phyloP scores from a whole-genome alignment of 1,284 basidiomycete species.

The Malassezia brasiliensis region DNA sequence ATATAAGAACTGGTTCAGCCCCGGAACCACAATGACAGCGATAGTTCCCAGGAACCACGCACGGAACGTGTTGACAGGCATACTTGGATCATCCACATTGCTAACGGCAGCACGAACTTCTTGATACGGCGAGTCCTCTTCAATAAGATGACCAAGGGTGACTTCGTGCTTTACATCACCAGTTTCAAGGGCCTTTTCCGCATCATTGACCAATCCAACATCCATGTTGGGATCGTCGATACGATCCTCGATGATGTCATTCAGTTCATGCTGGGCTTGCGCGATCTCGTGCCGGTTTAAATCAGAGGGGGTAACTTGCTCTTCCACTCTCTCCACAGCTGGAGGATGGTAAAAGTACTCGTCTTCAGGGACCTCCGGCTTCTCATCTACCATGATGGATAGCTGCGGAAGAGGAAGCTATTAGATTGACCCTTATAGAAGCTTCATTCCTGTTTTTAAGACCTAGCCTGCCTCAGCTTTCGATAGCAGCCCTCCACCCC shows the following conservation, averaged over 20 bases:
- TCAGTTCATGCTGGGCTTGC: conserved; percentile 2
- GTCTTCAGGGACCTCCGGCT: background rate
- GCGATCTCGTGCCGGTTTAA: background rate
- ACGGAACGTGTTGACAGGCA: conserved; percentile 38
- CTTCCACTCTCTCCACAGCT: background rate
- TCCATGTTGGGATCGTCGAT: conserved; percentile 24
- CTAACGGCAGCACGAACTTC: conserved; percentile 41
- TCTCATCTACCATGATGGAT: background rate
- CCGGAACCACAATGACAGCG: conserved; percentile 27
- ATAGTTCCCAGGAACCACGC: conserved; percentile 30
- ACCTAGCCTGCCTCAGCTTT: too few relatives aligned
- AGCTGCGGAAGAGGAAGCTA: background rate
- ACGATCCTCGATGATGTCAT: conserved; percentile 3
- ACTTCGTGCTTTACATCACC: conserved; percentile 20
- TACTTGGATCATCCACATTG: conserved; percentile 36
- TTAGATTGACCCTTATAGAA: too few relatives aligned
- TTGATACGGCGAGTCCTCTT: conserved; percentile 37
- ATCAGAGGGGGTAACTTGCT: background rate
- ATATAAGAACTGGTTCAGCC: conserved; percentile 34
- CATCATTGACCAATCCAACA: conserved; percentile 8
- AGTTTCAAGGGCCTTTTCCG: conserved; percentile 17
- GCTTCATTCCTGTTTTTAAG: too few relatives aligned
- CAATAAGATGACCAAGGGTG: conserved; percentile 16
- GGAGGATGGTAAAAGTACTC: background rate
- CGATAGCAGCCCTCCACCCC: too few relatives aligned